These are phyloP conservation scores for Jamesozyma jinghongensis DNA, from an alignment of 805 yeast genomes.

Conservation along the genomic window DNA sequence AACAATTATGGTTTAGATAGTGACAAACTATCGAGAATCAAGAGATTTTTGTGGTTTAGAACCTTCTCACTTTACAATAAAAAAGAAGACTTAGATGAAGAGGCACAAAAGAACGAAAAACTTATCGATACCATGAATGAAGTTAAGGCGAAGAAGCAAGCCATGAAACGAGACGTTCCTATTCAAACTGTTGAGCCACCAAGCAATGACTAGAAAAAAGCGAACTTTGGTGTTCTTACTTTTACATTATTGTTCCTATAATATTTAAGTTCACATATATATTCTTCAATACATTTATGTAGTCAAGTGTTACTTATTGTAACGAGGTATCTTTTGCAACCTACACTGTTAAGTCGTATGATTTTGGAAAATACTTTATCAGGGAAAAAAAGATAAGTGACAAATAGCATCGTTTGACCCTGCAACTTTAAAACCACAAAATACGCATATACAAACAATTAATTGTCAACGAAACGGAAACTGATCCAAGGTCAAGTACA, in stretches of 20 bases:
- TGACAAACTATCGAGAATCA: slow-evolving; percentile 41
- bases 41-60: slow-evolving; percentile 51
- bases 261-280: background rate
- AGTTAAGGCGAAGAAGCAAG: slow-evolving; percentile 3
- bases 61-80: slow-evolving; percentile 27
- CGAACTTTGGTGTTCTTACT: no score
- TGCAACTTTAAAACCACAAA: no score
- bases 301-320: background rate
- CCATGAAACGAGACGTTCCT: no score
- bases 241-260: no score
- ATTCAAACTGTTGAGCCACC: no score
- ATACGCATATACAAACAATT: no score
- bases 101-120: slow-evolving; percentile 58
- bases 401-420: no score
- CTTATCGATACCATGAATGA: slow-evolving; percentile 45
- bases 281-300: background rate
- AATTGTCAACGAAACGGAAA: no score
- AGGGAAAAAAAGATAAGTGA: no score
- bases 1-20: slow-evolving; percentile 45
- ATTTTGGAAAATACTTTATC: no score
- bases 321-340: background rate
- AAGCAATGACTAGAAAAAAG: no score
- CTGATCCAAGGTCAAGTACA: no score
- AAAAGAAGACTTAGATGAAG: slow-evolving; percentile 29
- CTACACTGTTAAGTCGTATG: background rate